Conservation (phyloP, 2,329 filamentous ascomycete species). For the Aspergillus sojae region DNA sequence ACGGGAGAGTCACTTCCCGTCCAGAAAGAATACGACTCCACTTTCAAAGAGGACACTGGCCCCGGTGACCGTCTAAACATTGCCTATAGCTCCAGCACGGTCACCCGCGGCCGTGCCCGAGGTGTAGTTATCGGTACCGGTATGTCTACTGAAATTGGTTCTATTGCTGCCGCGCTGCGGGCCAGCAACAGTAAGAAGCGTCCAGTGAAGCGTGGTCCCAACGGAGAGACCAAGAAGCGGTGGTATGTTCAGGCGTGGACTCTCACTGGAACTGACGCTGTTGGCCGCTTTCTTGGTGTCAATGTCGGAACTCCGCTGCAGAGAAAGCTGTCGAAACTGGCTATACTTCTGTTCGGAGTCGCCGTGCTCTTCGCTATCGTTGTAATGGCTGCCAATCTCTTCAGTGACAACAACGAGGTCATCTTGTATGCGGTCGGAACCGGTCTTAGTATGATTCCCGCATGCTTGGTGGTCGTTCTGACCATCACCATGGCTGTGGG, state of each 20-base stretch:
- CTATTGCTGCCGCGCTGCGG: constrained; percentile 63
- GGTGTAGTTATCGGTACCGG: constrained; percentile 61
- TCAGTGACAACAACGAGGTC: constrained; percentile 54
- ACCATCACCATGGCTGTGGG: constrained; percentile 67
- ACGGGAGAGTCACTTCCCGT: constrained; percentile 65
- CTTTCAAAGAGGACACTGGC: constrained; percentile 53
- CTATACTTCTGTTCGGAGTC: constrained; percentile 64
- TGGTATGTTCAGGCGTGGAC: constrained; percentile 51
- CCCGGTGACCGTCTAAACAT: constrained; percentile 61
- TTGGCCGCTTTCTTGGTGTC: constrained; percentile 65
- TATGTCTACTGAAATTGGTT: constrained; percentile 63
- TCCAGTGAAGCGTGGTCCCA: constrained; percentile 51
- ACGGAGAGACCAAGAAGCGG: constrained; percentile 51
- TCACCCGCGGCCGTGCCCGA: constrained; percentile 59
- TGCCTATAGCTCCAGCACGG: constrained; percentile 60
- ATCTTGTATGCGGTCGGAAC: constrained; percentile 64
- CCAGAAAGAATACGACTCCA: constrained; percentile 49
- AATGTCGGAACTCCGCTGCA: constrained; percentile 69
- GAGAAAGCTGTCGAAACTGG: constrained; percentile 66
- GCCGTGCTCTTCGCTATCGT: constrained; percentile 69
- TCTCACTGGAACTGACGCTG: constrained; percentile 55
- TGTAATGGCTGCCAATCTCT: constrained; percentile 64
- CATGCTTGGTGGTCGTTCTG: constrained; percentile 62
- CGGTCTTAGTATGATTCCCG: constrained; percentile 61
- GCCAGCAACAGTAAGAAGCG: constrained; percentile 55